phyloP scores from a whole-genome alignment of 306 rosid genomes.

The Trifolium subterraneum region DNA sequence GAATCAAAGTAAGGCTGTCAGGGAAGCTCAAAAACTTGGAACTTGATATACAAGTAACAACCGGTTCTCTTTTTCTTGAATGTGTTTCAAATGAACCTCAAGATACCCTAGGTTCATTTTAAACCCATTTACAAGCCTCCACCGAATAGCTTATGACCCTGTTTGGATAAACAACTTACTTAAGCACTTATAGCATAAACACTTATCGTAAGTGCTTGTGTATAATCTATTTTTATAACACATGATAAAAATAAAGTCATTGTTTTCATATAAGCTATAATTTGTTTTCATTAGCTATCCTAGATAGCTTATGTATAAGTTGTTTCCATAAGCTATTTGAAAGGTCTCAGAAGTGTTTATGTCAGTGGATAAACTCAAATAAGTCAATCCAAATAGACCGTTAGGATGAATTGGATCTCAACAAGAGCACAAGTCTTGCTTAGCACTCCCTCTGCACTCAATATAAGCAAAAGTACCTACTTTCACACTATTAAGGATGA shows the following conservation, averaged over 20 bases:
- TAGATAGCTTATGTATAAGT: background rate
- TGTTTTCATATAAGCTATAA: background rate
- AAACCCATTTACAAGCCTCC: background rate
- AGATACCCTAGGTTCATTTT: background rate
- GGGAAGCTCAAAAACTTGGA: slow-evolving; percentile 1
- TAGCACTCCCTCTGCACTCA: background rate
- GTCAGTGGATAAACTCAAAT: background rate
- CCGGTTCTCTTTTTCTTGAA: background rate
- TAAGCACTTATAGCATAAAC: background rate
- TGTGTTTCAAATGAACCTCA: slow-evolving; percentile 27
- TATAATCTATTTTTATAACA: background rate
- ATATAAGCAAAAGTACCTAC: no score
- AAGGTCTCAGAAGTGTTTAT: background rate
- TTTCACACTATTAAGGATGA: no score
- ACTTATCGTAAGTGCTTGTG: background rate
- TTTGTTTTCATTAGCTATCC: background rate
- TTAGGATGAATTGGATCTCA: slow-evolving; percentile 16
- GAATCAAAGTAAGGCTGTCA: no score
- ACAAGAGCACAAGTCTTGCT: slow-evolving; percentile 12
- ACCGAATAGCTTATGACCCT: background rate
- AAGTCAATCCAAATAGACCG: background rate
- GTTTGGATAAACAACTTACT: background rate
- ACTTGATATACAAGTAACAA: background rate
- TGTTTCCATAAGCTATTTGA: background rate
- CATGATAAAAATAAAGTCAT: background rate